Conservation (phyloP, 2,329 filamentous ascomycete genomes). For the Alternaria sp. region DNA sequence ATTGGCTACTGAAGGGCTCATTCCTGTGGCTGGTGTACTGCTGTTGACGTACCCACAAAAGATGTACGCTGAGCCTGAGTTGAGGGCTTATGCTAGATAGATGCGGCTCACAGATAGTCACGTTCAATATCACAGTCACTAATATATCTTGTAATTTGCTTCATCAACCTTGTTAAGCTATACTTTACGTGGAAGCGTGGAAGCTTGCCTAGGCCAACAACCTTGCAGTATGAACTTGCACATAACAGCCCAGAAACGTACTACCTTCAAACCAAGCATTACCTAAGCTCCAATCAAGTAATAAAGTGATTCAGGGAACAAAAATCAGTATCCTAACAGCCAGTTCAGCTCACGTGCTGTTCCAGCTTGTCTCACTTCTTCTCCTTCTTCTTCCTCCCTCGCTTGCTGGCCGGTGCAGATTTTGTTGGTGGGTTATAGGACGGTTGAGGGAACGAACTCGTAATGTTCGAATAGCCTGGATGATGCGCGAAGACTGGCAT, state of each 20-base stretch:
- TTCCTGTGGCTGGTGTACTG: slow-evolving; percentile 48
- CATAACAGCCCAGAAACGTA: not conserved
- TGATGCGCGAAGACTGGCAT: not conserved
- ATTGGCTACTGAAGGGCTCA: slow-evolving; percentile 52
- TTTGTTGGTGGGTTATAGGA: not conserved
- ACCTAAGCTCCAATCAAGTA: not conserved
- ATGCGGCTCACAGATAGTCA: not conserved
- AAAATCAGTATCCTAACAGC: not conserved
- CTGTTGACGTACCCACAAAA: slow-evolving; percentile 39
- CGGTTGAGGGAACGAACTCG: not conserved
- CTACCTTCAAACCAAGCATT: not conserved
- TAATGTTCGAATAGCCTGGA: slow-evolving; percentile 1
- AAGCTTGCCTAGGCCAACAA: not conserved
- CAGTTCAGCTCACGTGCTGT: not conserved
- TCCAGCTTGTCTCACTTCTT: not conserved
- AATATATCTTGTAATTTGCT: not conserved
- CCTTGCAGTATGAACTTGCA: not conserved
- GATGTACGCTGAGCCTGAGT: slow-evolving; percentile 48
- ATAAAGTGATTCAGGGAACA: not conserved
- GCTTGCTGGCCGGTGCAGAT: not conserved
- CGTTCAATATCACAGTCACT: not conserved
- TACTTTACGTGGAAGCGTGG: not conserved
- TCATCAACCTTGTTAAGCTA: not conserved
- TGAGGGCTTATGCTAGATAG: slow-evolving; percentile 48
- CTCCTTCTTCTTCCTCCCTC: not conserved